These are phyloP conservation scores for Melastoma candidum DNA, from an alignment of 441 rosid genomes.

Conservation along the genomic window DNA sequence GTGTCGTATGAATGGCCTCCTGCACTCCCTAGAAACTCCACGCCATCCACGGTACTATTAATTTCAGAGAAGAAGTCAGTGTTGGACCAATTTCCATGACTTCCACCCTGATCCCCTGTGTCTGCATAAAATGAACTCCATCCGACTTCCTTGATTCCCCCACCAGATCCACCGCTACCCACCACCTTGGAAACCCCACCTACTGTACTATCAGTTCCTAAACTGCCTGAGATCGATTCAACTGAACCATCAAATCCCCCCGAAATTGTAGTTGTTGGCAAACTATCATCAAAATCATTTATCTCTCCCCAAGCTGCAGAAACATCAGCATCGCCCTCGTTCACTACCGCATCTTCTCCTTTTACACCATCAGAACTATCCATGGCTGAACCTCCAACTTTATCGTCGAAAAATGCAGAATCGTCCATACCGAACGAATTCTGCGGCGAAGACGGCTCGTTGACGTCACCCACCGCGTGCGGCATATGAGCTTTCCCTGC, in stretches of 20 bases:
- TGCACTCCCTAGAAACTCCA: constrained; percentile 26
- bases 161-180: constrained; percentile 22
- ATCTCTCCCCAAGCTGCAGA: too few species aligned
- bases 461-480: neutral
- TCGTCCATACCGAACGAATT: too few species aligned
- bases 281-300: constrained; percentile 12
- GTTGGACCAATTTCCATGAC: constrained; percentile 40
- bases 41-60: constrained; percentile 24
- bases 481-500: neutral
- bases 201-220: constrained; percentile 22
- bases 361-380: constrained; percentile 2
- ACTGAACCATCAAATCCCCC: constrained; percentile 12
- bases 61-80: constrained; percentile 67
- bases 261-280: constrained; percentile 8
- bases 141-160: constrained; percentile 66
- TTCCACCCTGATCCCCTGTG: constrained; percentile 29
- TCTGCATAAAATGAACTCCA: constrained; percentile 83
- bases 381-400: neutral
- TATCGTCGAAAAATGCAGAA: constrained; percentile 3
- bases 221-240: constrained; percentile 21
- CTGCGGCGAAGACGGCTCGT: constrained; percentile 4
- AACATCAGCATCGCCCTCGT: neutral
- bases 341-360: constrained; percentile 1
- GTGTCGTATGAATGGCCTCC: constrained; percentile 18
- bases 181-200: constrained; percentile 14